Percentiles rank a stretch among this genome's conserved stretches.
These are phyloP conservation scores for Schoenoplectus tabernaemontani DNA, from an alignment of 202 grass and related monocot genomes.

Conservation along the genomic window DNA sequence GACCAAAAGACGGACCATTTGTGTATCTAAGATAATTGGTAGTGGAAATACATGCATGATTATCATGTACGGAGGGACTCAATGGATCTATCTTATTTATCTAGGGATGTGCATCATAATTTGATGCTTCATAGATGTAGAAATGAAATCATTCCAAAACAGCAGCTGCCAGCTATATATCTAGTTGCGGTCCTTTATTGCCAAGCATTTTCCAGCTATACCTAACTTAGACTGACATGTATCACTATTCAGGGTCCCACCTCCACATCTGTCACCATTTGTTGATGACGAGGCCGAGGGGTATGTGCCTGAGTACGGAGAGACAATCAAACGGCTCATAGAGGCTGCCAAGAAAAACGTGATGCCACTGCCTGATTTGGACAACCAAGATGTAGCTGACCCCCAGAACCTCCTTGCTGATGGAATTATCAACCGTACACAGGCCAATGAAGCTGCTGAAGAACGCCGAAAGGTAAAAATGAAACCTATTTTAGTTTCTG, in stretches of 20 bases:
- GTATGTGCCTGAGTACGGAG: conserved; percentile 85
- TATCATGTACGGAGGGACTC: not conserved
- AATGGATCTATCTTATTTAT: not conserved
- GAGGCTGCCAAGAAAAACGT: conserved; percentile 57
- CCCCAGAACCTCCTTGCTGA: conserved; percentile 46
- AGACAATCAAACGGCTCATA: conserved; percentile 68
- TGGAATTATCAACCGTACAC: conserved; percentile 52
- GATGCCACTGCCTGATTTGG: conserved; percentile 81
- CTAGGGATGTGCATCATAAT: not conserved
- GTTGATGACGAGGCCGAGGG: conserved; percentile 93
- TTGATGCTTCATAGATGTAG: not conserved
- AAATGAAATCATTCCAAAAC: not conserved
- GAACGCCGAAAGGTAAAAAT: conserved; percentile 59
- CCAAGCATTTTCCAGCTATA: not conserved
- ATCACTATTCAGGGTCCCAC: conserved; percentile 58
- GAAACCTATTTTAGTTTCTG: not conserved
- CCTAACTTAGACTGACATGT: not conserved
- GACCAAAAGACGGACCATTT: not conserved
- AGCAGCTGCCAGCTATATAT: not conserved
- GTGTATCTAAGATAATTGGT: not conserved
- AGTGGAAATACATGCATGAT: not conserved
- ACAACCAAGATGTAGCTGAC: conserved; percentile 46
- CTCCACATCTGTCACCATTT: conserved; percentile 96
- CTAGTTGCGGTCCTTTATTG: not conserved
- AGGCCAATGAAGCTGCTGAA: conserved; percentile 60